Base-by-base conservation (phyloP, 495 filamentous ascomycete genomes). In the Podospora comata region DNA sequence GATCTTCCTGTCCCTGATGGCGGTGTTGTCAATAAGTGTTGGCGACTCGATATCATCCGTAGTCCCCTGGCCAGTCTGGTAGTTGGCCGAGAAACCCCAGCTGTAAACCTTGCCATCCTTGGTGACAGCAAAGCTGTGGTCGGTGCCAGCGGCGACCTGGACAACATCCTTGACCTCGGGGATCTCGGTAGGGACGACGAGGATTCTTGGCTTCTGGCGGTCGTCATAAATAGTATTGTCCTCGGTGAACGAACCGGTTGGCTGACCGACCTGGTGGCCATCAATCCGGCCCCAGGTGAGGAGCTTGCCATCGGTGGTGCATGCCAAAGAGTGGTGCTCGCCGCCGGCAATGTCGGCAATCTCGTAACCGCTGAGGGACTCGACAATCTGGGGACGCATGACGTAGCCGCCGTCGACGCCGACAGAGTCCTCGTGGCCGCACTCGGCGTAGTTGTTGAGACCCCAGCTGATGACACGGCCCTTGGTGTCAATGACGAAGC, bases 381-480 rank as follows among this genome's bases (percentile, higher is more conserved):
- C 64, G 57, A 85, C 74, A 20, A 79, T 54, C 20, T 78, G 76
- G n/a, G 82, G 81, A 65, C 77, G 77, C 32, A 84, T 76, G 60
- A 82, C 68, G 74, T 79, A 79, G 23, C 89, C 91, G 58, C 87
- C 88, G 30, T 80, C 76, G 15, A 84, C 83, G 66, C 93, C 92
- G 27, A 88, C 92, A 60, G 86, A 85, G 15, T 87, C 85, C 15
- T 82, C 81, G 64, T 92, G 84, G 58, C 91, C 95, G 11, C 77
- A 90, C 77, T 94, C 89, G 60, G 89, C 91, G 74, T 90, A 96
- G 75, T 89, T 92, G 80, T 97, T 98, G 48, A 93, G 79, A 5
- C 94, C 94, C 92, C 93, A 98, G 23, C 88, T 83, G 78, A 86
- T 94, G 66, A 95, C 88, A 34, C 88, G 84, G 44, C 86, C 89